Percentiles rank a stretch among this genome's conserved stretches.
Conservation (phyloP, 2,329 filamentous ascomycete species). For the Seiridium cupressi region DNA sequence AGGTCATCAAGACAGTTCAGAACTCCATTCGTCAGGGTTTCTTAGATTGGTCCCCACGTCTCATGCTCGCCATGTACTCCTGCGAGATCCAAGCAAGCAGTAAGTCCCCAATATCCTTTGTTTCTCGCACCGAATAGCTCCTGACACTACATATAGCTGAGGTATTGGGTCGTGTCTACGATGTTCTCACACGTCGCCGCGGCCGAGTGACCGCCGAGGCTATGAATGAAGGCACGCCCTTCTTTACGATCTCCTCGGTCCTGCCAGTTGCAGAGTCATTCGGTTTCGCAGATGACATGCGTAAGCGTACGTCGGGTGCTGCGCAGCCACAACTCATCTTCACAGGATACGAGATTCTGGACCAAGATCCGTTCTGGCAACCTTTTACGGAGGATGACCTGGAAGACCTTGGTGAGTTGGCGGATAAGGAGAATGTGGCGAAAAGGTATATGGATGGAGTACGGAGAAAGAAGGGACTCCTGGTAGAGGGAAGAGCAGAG, state of each 20-base stretch:
- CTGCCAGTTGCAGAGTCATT: conserved; percentile 94
- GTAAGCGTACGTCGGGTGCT: conserved; percentile 86
- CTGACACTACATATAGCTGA: conserved; percentile 56
- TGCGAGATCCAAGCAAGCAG: conserved; percentile 96
- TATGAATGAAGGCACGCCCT: conserved; percentile 92
- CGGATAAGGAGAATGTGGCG: conserved; percentile 92
- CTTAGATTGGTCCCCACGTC: conserved; percentile 92
- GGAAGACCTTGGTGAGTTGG: conserved; percentile 91
- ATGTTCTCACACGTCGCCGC: conserved; percentile 91
- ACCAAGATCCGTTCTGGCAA: conserved; percentile 97
- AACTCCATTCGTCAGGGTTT: conserved; percentile 82
- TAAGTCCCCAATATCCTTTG: conserved; percentile 37
- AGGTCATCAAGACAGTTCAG: conserved; percentile 87
- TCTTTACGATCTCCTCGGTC: conserved; percentile 88
- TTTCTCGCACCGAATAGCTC: conserved; percentile 9
- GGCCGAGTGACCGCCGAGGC: conserved; percentile 86
- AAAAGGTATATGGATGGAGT: conserved; percentile 95
- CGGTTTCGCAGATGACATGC: conserved; percentile 94
- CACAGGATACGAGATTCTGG: conserved; percentile 85
- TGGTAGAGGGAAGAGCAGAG: conserved; percentile 75
- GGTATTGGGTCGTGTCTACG: conserved; percentile 92
- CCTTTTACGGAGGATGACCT: conserved; percentile 94
- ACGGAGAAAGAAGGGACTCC: conserved; percentile 79
- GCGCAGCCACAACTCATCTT: conserved; percentile 94
- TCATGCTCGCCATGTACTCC: conserved; percentile 95